A percentile compares a stretch with the other conserved stretches of the same genome.
These are phyloP conservation scores for Acer yangbiense DNA, from an alignment of 345 rosid genomes.

Conservation along the genomic window DNA sequence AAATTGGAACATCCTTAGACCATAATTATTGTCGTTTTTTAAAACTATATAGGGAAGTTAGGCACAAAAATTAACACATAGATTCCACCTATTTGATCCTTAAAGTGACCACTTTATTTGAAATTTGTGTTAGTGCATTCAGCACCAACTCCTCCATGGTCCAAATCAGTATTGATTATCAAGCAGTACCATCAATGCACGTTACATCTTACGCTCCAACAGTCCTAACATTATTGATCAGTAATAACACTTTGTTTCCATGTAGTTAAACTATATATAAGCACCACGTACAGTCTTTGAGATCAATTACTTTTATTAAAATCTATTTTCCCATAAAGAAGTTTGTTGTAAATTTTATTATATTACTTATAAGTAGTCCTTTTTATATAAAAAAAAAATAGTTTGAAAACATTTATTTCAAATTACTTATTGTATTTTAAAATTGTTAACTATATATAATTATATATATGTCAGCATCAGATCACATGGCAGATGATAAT, in stretches of 20 bases:
- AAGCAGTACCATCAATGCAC: constrained; percentile 10
- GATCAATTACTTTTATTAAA: too few species aligned
- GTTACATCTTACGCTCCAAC: constrained; percentile 6
- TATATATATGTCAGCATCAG: not conserved
- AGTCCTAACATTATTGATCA: constrained; percentile 4
- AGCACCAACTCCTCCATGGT: constrained; percentile 34
- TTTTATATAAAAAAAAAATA: too few species aligned
- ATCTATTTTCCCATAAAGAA: too few species aligned
- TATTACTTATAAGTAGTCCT: not conserved
- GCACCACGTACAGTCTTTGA: not conserved
- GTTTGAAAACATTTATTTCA: too few species aligned
- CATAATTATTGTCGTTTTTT: constrained; percentile 24
- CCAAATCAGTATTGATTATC: constrained; percentile 30
- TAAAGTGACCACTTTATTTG: not conserved
- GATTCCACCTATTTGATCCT: constrained; percentile 30
- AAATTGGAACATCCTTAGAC: constrained; percentile 17
- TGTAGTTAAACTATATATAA: not conserved
- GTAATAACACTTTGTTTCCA: constrained; percentile 3
- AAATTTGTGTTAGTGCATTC: constrained; percentile 29
- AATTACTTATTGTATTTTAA: too few species aligned
- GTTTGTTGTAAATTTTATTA: too few species aligned
- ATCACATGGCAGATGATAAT: not conserved
- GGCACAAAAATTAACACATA: constrained; percentile 21
- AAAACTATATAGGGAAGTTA: constrained; percentile 19
- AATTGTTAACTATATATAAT: too few species aligned